These are phyloP conservation scores for Trichoderma sp. DNA, from an alignment of 2,329 filamentous ascomycete genomes.

Conservation along the genomic window DNA sequence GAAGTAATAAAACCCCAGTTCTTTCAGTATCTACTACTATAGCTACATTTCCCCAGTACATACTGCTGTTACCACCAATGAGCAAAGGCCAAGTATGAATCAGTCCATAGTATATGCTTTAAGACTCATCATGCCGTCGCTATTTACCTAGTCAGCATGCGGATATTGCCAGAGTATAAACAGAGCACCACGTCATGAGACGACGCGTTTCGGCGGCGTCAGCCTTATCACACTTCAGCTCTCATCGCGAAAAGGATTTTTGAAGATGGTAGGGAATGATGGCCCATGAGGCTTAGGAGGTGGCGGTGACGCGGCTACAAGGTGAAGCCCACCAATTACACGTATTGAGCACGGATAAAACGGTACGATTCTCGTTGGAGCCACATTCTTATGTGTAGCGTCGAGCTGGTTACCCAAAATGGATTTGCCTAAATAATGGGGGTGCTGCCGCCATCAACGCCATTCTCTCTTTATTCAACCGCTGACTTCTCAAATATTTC, in stretches of 20 bases:
- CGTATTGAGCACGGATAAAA: background rate
- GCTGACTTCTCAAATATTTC: background rate
- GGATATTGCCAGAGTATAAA: background rate
- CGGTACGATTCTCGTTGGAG: background rate
- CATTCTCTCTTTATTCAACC: background rate
- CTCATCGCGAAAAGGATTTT: background rate
- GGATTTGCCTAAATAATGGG: background rate
- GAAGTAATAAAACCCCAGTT: too few species aligned
- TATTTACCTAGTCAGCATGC: background rate
- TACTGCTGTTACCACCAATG: too few species aligned
- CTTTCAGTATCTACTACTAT: too few species aligned
- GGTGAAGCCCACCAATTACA: background rate
- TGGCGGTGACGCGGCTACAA: background rate
- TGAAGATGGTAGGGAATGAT: background rate
- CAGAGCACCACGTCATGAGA: background rate
- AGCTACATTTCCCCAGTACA: too few species aligned
- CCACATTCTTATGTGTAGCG: background rate
- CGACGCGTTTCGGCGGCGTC: background rate
- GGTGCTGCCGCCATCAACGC: background rate
- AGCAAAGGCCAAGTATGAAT: too few species aligned
- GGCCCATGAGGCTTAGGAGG: background rate
- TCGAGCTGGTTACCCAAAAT: background rate
- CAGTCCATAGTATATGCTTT: too few species aligned
- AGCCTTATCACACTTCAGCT: background rate
- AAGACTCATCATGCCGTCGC: too few species aligned